phyloP scores from a whole-genome alignment of 768 basidiomycete genomes.

The Pisolithus albus region DNA sequence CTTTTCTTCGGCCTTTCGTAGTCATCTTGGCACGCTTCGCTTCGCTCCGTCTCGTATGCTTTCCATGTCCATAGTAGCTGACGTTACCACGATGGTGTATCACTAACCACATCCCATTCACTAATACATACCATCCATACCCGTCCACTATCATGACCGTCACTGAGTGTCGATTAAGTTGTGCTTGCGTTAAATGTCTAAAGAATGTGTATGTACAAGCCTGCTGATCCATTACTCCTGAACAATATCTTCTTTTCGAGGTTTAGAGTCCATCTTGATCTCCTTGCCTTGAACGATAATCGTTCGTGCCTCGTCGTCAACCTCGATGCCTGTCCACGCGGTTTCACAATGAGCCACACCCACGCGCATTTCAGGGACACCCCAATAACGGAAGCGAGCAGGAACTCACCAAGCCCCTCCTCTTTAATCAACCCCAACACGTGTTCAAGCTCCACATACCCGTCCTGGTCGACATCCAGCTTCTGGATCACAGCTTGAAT shows the following conservation, averaged over 20 bases:
- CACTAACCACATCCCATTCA: neutral
- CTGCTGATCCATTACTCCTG: constrained; percentile 43
- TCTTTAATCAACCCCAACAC: constrained; percentile 84
- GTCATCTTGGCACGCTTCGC: constrained; percentile 4
- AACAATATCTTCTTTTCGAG: constrained; percentile 96
- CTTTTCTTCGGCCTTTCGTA: constrained; percentile 11
- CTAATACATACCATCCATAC: neutral
- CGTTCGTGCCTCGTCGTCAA: constrained; percentile 79
- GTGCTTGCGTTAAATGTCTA: neutral
- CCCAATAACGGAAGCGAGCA: neutral
- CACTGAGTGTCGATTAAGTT: neutral
- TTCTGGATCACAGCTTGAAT: constrained; percentile 85
- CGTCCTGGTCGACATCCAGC: constrained; percentile 93
- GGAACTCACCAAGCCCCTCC: constrained; percentile 65
- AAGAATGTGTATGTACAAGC: neutral
- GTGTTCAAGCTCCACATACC: constrained; percentile 92
- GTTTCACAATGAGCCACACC: constrained; percentile 1
- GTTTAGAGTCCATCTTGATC: constrained; percentile 62
- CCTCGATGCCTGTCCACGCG: constrained; percentile 53
- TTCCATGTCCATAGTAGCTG: neutral
- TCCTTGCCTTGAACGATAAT: constrained; percentile 81
- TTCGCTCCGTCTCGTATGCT: constrained; percentile 1
- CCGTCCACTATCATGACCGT: neutral
- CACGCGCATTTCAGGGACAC: neutral
- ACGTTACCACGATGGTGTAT: neutral